Evolutionary conservation across 2,329 filamentous ascomycete species (phyloP).

Genomic region (Ophiostoma piceae): DNA sequence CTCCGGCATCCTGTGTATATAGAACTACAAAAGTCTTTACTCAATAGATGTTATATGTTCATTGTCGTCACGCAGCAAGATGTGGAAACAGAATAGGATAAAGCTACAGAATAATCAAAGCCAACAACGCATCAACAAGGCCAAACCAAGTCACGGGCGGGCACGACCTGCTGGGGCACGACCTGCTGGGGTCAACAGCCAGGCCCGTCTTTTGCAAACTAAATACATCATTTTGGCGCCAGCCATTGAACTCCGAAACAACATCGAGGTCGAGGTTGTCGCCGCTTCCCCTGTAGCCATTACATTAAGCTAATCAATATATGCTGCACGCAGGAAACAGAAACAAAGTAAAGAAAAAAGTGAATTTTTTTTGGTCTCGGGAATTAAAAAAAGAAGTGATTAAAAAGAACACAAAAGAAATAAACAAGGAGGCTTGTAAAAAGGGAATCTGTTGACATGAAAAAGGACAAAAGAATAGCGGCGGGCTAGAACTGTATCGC

Average conservation of each 20-base stretch:
- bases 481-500: slow-evolving; percentile 53
- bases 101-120: slow-evolving; percentile 15
- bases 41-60: slow-evolving; percentile 8
- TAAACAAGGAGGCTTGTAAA: slow-evolving; percentile 41
- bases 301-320: slow-evolving; percentile 16
- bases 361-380: slow-evolving; percentile 32
- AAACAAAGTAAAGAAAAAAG: slow-evolving; percentile 15
- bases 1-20: slow-evolving; percentile 15
- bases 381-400: slow-evolving; percentile 43
- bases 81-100: background rate
- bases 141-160: slow-evolving; percentile 13
- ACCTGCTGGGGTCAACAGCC: slow-evolving; percentile 9
- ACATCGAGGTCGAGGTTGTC: background rate
- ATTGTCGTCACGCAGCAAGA: background rate
- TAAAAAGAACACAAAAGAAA: slow-evolving; percentile 38
- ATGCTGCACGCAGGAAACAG: slow-evolving; percentile 17
- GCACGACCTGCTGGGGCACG: background rate
- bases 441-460: slow-evolving; percentile 39
- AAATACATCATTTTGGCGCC: slow-evolving; percentile 17
- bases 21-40: slow-evolving; percentile 18
- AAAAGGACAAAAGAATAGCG: slow-evolving; percentile 40
- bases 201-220: slow-evolving; percentile 13
- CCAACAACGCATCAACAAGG: slow-evolving; percentile 18
- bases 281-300: slow-evolving; percentile 8
- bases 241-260: slow-evolving; percentile 21